A percentile compares a stretch with the other conserved stretches of the same genome.
These are phyloP conservation scores for Phytophthora agathidicida DNA, from an alignment of 352 stramenopile genomes.

Conservation along the genomic window DNA sequence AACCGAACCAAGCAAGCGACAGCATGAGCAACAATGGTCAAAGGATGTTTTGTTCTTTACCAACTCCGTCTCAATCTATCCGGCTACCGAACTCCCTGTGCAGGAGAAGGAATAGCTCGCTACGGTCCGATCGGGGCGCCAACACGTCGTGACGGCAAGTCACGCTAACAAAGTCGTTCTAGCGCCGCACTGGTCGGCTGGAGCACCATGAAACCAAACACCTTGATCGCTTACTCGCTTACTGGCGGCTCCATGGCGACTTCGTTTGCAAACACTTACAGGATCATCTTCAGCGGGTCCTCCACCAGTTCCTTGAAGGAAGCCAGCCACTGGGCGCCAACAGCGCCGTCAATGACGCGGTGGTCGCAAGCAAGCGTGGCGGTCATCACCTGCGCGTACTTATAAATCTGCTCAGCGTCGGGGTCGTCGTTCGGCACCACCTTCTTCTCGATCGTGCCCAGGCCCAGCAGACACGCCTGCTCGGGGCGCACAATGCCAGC, in stretches of 20 bases:
- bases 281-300: constrained; percentile 96
- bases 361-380: constrained; percentile 98
- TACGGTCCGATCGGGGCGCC: constrained; percentile 20
- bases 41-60: constrained; percentile 25
- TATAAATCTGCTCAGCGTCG: constrained; percentile 85
- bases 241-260: constrained; percentile 15
- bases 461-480: constrained; percentile 93
- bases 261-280: constrained; percentile 71
- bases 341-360: constrained; percentile 97
- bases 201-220: constrained; percentile 23
- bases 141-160: constrained; percentile 14
- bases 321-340: constrained; percentile 95
- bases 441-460: constrained; percentile 95
- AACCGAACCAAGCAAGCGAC: too few relatives aligned
- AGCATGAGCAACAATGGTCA: constrained; percentile 9
- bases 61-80: constrained; percentile 34
- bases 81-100: constrained; percentile 13
- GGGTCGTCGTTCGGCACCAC: constrained; percentile 92
- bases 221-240: constrained; percentile 22
- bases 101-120: constrained; percentile 6
- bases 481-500: constrained; percentile 93
- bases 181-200: constrained; percentile 12
- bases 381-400: constrained; percentile 93
- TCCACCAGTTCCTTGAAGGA: constrained; percentile 97
- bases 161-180: constrained; percentile 12